Evolutionary conservation across 305 asterid species (phyloP).

Genomic region (Rubia occidens): DNA sequence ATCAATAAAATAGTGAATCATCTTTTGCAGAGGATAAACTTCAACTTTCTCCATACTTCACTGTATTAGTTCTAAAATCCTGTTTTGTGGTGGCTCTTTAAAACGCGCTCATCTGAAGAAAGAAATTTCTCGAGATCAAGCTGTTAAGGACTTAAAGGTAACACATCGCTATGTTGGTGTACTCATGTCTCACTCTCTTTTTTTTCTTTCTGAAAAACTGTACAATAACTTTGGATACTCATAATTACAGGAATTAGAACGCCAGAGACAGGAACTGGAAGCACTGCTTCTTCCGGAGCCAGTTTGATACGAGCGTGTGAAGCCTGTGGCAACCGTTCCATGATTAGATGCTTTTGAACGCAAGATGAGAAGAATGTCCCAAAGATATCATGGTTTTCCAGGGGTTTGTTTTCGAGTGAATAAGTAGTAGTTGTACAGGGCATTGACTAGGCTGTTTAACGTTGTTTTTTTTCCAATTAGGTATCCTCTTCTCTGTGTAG

Average conservation of each 20-base stretch:
- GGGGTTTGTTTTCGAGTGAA: neutral
- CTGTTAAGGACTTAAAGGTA: slow-evolving; percentile 79
- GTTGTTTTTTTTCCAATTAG: neutral
- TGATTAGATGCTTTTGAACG: neutral
- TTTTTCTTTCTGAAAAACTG: neutral
- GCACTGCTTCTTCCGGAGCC: slow-evolving; percentile 39
- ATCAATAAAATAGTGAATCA: neutral
- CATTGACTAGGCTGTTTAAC: neutral
- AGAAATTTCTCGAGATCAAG: slow-evolving; percentile 69
- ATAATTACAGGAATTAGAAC: slow-evolving; percentile 62
- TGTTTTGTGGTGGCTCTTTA: slow-evolving; percentile 39
- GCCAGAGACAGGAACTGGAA: slow-evolving; percentile 78
- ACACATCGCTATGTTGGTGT: slow-evolving; percentile 5
- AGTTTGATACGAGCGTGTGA: slow-evolving; percentile 23
- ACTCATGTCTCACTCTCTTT: neutral
- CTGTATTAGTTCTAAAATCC: neutral
- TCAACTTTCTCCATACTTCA: neutral
- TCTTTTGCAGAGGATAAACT: too few relatives aligned
- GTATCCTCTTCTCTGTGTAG: neutral
- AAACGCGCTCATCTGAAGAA: slow-evolving; percentile 80
- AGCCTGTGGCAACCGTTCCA: neutral
- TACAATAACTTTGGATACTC: neutral
- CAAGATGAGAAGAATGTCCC: neutral
- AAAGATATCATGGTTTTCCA: neutral
- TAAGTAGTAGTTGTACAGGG: neutral